Evolutionary conservation across 441 rosid genomes (phyloP).

Genomic region (Rhodomyrtus psidioides): DNA sequence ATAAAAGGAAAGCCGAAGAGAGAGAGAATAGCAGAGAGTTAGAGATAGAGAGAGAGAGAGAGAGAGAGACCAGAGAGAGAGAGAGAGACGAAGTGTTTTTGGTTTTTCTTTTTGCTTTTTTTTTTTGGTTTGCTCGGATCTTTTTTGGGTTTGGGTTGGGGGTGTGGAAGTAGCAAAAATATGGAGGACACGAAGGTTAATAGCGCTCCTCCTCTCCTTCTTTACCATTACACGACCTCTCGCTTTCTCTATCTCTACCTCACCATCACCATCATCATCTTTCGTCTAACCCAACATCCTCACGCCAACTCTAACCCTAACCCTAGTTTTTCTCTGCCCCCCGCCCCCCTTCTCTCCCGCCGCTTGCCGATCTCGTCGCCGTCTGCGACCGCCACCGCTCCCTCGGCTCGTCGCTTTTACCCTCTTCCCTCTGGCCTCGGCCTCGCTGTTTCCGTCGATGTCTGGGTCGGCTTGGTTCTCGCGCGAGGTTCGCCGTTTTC

Average conservation of each 20-base stretch:
- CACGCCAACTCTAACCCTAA: neutral
- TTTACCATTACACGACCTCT: constrained; percentile 26
- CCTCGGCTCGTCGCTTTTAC: neutral
- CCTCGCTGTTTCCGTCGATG: neutral
- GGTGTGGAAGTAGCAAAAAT: constrained; percentile 67
- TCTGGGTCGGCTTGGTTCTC: neutral
- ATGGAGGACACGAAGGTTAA: constrained; percentile 59
- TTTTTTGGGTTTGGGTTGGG: constrained; percentile 3
- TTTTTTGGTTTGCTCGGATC: neutral
- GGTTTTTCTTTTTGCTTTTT: neutral
- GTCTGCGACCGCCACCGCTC: neutral
- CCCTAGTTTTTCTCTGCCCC: neutral
- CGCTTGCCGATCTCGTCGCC: neutral
- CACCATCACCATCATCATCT: constrained; percentile 9
- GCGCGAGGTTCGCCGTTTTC: neutral
- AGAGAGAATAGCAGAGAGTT: too few species aligned
- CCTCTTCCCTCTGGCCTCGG: neutral
- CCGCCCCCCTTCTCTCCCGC: neutral
- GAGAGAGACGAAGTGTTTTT: constrained; percentile 18
- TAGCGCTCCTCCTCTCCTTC: constrained; percentile 22
- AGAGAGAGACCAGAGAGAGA: neutral
- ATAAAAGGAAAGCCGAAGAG: constrained; percentile 5
- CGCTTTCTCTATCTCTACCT: constrained; percentile 20
- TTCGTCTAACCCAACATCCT: constrained; percentile 18
- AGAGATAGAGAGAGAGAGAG: constrained; percentile 1